Conservation (phyloP, 2,329 filamentous ascomycete species). For the Claviceps sp. region DNA sequence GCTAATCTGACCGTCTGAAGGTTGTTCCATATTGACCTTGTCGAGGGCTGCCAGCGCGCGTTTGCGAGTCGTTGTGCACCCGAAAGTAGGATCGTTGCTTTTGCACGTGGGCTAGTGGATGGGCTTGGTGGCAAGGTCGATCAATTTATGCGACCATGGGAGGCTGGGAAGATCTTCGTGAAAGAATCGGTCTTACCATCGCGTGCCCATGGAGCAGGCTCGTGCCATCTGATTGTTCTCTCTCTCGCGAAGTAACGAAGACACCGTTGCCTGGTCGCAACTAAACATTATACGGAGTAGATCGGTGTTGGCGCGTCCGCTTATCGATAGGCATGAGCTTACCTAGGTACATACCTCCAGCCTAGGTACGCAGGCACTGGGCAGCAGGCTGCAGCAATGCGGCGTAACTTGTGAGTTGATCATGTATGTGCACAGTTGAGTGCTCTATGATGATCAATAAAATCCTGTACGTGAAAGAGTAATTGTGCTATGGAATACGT, state of each 20-base stretch:
- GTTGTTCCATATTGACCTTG: conserved; percentile 16
- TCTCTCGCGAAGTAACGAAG: neutral
- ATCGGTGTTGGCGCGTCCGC: neutral
- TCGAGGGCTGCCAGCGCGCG: neutral
- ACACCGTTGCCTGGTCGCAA: neutral
- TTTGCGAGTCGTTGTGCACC: neutral
- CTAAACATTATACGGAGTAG: neutral
- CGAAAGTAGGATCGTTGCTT: neutral
- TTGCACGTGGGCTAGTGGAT: neutral
- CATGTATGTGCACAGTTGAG: neutral
- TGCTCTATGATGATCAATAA: neutral
- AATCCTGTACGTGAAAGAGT: neutral
- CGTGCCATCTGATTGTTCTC: neutral
- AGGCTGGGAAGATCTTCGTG: neutral
- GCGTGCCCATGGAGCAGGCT: neutral
- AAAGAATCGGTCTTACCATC: neutral
- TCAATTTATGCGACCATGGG: neutral
- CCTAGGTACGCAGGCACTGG: too few species aligned
- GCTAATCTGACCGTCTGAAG: conserved; percentile 24
- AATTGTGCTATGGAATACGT: conserved; percentile 1
- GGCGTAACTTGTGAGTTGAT: too few species aligned
- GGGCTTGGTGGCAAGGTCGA: neutral
- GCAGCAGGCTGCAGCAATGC: too few species aligned
- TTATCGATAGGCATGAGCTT: neutral
- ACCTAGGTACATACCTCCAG: too few species aligned